Evolutionary conservation across 345 rosid species (phyloP), one percentile per base, ranked within the genome.

Genomic region (Eucalyptus regnans): DNA sequence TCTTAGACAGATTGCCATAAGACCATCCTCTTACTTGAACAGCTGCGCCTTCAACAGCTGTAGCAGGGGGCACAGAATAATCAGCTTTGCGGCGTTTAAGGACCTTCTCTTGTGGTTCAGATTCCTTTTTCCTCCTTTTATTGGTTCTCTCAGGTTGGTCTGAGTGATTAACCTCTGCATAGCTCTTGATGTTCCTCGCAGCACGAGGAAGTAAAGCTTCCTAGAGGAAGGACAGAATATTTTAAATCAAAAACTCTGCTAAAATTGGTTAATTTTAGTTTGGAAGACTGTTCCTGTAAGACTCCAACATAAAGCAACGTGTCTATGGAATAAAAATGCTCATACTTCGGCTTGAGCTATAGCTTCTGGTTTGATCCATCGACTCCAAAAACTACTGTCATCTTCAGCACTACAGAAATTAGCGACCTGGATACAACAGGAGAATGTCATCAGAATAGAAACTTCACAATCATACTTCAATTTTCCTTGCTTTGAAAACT

Each of bases 21-120:
- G 98, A 97, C 99, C 99, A 98, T 91, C 96, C 99, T 91, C 99
- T 94, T 87, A 96, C 99, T 96, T 98, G 99, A 89, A 95, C 98
- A 86, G 95, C 90, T 88, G 99, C 97, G 56, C 99, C 99, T n/a
- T 97, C 99, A 87, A 98, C 91, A 91, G 94, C 89, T 85, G 99
- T 96, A 49, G 93, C 96, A 37, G 91, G 89, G 37, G 98, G 95
- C 71, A 92, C 92, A 89, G 94, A 88, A 88, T 91, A 93, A 58
- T 98, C 99, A 62, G 96, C 91, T 94, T 94, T 98, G 29, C 98
- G 97, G 43, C 99, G 98, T 93, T 95, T 98, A 76, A 89, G 94
- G 66, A 90, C 95, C 93, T 95, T 95, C 89, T 95, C 97, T 16
- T 91, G 96, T 87, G 94, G 94, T 88, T 96, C 99, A 68, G 93